Percentiles rank a stretch among this genome's conserved stretches.
Evolutionary conservation across 2,329 filamentous ascomycete genomes (phyloP).

Genomic region (Aspergillus ochraceus): DNA sequence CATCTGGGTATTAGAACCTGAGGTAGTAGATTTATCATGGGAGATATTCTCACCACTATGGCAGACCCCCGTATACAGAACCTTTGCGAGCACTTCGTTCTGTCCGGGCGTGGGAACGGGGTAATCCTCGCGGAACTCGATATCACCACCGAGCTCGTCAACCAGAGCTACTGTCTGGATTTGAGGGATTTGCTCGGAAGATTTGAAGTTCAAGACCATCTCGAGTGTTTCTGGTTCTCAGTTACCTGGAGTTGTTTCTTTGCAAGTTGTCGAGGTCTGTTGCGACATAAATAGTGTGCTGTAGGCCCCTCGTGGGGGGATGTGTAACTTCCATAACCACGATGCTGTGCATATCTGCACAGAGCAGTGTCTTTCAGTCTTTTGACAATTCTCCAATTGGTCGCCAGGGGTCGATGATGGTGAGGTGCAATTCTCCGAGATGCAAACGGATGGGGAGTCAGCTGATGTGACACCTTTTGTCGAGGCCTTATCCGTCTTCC

Average conservation of each 20-base stretch:
- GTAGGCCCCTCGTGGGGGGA: background rate
- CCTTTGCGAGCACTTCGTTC: slow-evolving; percentile 47
- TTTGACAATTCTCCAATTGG: background rate
- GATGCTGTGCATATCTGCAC: background rate
- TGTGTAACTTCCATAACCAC: background rate
- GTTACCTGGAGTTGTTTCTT: background rate
- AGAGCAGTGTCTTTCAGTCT: background rate
- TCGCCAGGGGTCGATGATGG: too few species aligned
- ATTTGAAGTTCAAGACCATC: slow-evolving; percentile 8
- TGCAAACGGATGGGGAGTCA: background rate
- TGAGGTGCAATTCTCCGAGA: background rate
- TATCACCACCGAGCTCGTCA: slow-evolving; percentile 38
- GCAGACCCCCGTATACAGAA: slow-evolving; percentile 48
- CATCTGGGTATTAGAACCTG: background rate
- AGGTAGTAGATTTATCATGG: background rate
- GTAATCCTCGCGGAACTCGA: slow-evolving; percentile 44
- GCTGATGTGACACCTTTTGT: too few species aligned
- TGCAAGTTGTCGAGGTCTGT: background rate
- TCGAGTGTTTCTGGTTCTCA: background rate
- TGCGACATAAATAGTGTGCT: background rate
- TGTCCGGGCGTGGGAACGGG: slow-evolving; percentile 40
- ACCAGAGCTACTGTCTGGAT: slow-evolving; percentile 46
- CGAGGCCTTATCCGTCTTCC: background rate
- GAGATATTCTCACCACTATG: slow-evolving; percentile 40
- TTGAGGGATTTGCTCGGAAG: slow-evolving; percentile 4